phyloP scores from a whole-genome alignment of 2,329 filamentous ascomycete species.

The Aspergillus unguis region DNA sequence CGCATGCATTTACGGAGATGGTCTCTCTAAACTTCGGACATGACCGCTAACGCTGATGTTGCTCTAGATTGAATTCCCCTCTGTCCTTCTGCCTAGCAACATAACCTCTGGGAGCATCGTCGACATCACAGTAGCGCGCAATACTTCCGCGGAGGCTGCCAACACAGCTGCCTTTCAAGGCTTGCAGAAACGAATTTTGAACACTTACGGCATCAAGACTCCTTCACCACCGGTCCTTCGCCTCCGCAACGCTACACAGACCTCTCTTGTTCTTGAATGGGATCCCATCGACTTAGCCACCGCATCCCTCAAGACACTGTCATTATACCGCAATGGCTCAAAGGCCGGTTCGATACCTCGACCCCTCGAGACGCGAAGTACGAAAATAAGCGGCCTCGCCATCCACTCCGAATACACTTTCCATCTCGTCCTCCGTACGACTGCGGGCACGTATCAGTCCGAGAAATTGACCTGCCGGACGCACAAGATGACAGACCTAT shows the following conservation, averaged over 20 bases:
- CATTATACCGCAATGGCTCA: constrained; percentile 90
- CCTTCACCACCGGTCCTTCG: constrained; percentile 76
- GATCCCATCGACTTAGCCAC: constrained; percentile 91
- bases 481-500: constrained; percentile 98
- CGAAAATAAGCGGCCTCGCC: constrained; percentile 94
- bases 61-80: constrained; percentile 91
- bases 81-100: constrained; percentile 89
- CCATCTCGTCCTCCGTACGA: constrained; percentile 86
- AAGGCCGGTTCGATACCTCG: constrained; percentile 94
- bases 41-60: constrained; percentile 4
- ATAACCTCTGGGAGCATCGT: constrained; percentile 96
- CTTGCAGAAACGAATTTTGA: constrained; percentile 86
- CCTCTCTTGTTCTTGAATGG: constrained; percentile 97
- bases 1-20: no score
- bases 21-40: constrained; percentile 5
- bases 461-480: constrained; percentile 83
- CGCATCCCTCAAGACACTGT: constrained; percentile 82
- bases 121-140: constrained; percentile 92
- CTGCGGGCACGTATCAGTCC: constrained; percentile 79
- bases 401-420: constrained; percentile 96
- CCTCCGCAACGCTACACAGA: constrained; percentile 96
- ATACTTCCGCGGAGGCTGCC: constrained; percentile 71
- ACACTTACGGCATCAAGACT: constrained; percentile 76
- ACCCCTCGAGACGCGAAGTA: constrained; percentile 82
- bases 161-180: constrained; percentile 72